Evolutionary conservation across 163 green algal species (phyloP).

Genomic region (Coccomyxa subellipsoidea): DNA sequence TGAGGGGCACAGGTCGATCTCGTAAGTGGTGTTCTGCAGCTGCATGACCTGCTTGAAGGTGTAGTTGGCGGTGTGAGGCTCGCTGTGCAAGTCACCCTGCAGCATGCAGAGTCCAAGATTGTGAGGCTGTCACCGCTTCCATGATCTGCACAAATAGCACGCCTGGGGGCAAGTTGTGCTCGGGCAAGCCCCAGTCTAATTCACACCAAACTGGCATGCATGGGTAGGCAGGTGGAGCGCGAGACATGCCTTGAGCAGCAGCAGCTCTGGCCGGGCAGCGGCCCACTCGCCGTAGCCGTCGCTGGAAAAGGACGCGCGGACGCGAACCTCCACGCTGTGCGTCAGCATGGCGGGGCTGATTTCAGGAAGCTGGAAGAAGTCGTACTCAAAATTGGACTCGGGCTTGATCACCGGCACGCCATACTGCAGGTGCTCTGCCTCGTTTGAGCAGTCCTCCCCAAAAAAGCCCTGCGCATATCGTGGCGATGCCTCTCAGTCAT

Average conservation of each 20-base stretch:
- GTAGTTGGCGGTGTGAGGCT: constrained; percentile 31
- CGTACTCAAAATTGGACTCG: constrained; percentile 33
- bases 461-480: constrained; percentile 26
- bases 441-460: constrained; percentile 22
- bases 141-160: too few species aligned
- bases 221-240: too few species aligned
- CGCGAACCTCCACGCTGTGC: constrained; percentile 25
- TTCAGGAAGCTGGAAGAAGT: constrained; percentile 38
- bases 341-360: constrained; percentile 23
- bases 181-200: too few species aligned
- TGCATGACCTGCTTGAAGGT: constrained; percentile 41
- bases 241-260: constrained; percentile 29
- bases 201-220: too few species aligned
- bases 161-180: too few species aligned
- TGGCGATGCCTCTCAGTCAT: background rate
- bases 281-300: constrained; percentile 20
- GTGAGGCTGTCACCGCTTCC: too few species aligned
- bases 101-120: background rate
- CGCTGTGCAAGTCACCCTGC: constrained; percentile 21
- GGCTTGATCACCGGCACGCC: constrained; percentile 7
- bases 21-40: constrained; percentile 22
- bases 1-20: constrained; percentile 39
- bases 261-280: constrained; percentile 33
- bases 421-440: constrained; percentile 20
- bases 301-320: constrained; percentile 24